Percentiles rank a stretch among this genome's conserved stretches.
Conservation (phyloP, 2,329 filamentous ascomycete species). For the Dactylellina drechsleri region DNA sequence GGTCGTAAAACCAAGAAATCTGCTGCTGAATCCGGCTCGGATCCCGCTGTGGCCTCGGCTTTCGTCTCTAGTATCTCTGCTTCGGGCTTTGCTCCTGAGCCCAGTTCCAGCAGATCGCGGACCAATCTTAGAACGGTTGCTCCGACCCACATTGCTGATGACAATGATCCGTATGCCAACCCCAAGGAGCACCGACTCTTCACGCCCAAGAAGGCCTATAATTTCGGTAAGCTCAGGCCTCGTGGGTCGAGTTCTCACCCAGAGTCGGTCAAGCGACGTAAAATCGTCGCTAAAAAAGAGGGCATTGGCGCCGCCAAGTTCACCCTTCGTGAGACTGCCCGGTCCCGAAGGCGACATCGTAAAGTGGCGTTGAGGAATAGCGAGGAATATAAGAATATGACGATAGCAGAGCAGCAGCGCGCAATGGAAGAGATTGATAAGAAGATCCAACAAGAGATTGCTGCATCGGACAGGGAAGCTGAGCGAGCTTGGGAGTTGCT, state of each 20-base stretch:
- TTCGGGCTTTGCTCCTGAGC: no score
- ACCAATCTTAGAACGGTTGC: conserved; percentile 1
- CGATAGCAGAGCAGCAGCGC: background rate
- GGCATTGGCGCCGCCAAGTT: conserved; percentile 48
- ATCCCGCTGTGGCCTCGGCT: no score
- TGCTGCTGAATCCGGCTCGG: no score
- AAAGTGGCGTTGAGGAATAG: conserved; percentile 31
- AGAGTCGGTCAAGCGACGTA: conserved; percentile 47
- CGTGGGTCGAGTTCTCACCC: conserved; percentile 33
- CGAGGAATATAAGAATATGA: conserved; percentile 5
- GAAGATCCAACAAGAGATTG: conserved; percentile 29
- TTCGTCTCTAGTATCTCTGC: no score
- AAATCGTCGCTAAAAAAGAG: conserved; percentile 41
- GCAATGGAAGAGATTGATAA: conserved; percentile 28
- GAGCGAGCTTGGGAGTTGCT: conserved; percentile 14
- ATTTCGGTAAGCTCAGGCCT: conserved; percentile 27
- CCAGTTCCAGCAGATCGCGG: background rate
- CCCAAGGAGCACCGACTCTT: conserved; percentile 30
- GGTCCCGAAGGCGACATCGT: conserved; percentile 39
- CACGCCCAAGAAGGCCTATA: conserved; percentile 37
- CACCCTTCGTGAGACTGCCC: conserved; percentile 40
- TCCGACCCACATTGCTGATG: conserved; percentile 3
- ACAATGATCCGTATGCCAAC: conserved; percentile 24
- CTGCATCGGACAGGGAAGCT: conserved; percentile 28
- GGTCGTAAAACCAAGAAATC: no score